phyloP scores from a whole-genome alignment of 1,139 yeast species.

The Suhomyces chickasaworum region DNA sequence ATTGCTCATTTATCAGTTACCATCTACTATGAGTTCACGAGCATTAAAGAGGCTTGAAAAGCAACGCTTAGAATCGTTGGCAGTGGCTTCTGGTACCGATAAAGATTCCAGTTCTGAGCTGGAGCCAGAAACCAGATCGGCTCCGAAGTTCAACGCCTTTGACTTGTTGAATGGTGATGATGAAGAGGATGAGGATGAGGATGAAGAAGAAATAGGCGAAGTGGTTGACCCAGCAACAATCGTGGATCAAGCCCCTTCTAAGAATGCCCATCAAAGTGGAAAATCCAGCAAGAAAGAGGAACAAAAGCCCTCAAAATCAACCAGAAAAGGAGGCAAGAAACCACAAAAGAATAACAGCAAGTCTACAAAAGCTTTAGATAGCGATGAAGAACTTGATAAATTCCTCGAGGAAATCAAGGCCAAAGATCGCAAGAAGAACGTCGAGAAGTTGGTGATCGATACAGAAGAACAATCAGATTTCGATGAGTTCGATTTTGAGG shows the following conservation, averaged over 20 bases:
- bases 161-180: constrained; percentile 49
- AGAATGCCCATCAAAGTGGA: no score
- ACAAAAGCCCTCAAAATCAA: constrained; percentile 1
- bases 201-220: constrained; percentile 14
- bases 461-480: constrained; percentile 17
- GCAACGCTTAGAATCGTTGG: constrained; percentile 38
- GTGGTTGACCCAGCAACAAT: constrained; percentile 17
- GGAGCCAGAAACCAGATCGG: constrained; percentile 13
- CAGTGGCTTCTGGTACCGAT: background rate
- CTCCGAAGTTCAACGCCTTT: constrained; percentile 51
- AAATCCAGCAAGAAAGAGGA: background rate
- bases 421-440: constrained; percentile 30
- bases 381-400: constrained; percentile 47
- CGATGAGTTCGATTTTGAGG: constrained; percentile 34
- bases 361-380: constrained; percentile 20
- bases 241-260: no score
- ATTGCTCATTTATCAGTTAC: background rate
- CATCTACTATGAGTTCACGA: constrained; percentile 62
- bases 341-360: constrained; percentile 13
- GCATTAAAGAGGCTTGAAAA: constrained; percentile 57
- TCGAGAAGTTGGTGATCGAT: background rate
- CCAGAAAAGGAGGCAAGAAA: constrained; percentile 23
- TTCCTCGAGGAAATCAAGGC: constrained; percentile 35
- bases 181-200: constrained; percentile 30
- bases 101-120: constrained; percentile 9